Conservation (phyloP, 768 basidiomycete genomes). For the Mycena vulgaris region DNA sequence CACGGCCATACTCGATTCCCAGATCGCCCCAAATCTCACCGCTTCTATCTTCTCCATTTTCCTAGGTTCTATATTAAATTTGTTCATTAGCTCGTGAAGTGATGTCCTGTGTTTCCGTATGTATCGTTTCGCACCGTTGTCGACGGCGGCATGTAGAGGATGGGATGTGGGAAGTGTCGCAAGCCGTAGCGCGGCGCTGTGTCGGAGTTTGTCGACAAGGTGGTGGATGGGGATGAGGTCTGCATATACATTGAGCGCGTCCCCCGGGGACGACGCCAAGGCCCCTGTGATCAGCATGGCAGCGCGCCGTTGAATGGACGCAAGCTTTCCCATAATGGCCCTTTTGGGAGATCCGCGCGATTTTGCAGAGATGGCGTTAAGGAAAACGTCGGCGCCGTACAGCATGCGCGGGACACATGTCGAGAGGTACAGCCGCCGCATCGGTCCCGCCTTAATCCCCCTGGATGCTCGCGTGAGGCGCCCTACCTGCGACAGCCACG, state of each 20-base stretch:
- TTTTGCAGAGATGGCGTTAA: too few relatives aligned
- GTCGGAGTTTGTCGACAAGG: background rate
- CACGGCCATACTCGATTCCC: constrained; percentile 15
- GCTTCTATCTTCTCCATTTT: constrained; percentile 16
- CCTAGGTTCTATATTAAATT: background rate
- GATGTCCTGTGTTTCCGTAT: background rate
- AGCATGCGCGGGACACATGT: constrained; percentile 41
- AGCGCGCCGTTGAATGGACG: too few relatives aligned
- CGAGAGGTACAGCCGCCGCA: constrained; percentile 31
- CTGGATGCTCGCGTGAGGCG: constrained; percentile 23
- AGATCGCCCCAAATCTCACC: background rate
- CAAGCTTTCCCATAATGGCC: too few relatives aligned
- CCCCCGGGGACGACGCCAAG: too few relatives aligned
- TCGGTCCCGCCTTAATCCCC: too few relatives aligned
- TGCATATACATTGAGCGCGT: constrained; percentile 28
- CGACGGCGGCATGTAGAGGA: background rate
- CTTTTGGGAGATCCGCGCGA: too few relatives aligned
- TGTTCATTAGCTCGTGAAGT: constrained; percentile 1
- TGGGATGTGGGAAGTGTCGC: constrained; percentile 5
- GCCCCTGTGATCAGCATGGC: too few relatives aligned
- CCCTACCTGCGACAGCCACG: constrained; percentile 36
- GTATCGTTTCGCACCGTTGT: background rate
- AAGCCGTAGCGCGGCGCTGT: background rate
- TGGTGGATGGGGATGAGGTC: constrained; percentile 5
- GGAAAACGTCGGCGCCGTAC: constrained; percentile 42